A percentile compares a stretch with the other conserved stretches of the same genome.
Evolutionary conservation across 768 basidiomycete genomes (phyloP).

Genomic region (Albatrellus ellisii): DNA sequence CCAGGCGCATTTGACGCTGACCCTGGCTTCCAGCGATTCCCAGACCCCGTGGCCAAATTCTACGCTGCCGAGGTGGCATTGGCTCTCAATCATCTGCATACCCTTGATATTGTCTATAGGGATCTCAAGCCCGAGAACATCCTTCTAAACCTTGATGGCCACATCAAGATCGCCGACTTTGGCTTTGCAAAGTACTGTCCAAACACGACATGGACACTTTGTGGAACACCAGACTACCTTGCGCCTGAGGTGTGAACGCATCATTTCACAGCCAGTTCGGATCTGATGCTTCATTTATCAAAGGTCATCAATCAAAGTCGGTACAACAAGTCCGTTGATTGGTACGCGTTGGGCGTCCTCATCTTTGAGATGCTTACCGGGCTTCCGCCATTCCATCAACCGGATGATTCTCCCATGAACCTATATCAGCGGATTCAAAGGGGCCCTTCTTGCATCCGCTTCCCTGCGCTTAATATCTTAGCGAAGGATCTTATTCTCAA

Average conservation of each 20-base stretch:
- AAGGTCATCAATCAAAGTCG: slow-evolving; percentile 71
- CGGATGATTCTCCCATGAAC: slow-evolving; percentile 57
- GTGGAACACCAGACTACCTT: slow-evolving; percentile 92
- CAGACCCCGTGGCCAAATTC: slow-evolving; percentile 95
- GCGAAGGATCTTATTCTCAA: slow-evolving; percentile 86
- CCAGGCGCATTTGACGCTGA: slow-evolving; percentile 11
- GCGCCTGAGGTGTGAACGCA: slow-evolving; percentile 69
- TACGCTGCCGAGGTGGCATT: slow-evolving; percentile 93
- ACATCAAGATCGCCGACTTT: slow-evolving; percentile 95
- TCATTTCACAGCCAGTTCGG: neutral
- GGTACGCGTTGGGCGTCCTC: slow-evolving; percentile 96
- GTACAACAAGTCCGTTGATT: slow-evolving; percentile 96
- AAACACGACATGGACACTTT: slow-evolving; percentile 88
- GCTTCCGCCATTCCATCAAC: slow-evolving; percentile 87
- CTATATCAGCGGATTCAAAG: slow-evolving; percentile 87
- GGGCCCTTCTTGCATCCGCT: slow-evolving; percentile 63
- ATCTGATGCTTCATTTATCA: slow-evolving; percentile 1
- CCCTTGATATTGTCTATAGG: slow-evolving; percentile 84
- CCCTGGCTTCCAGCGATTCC: slow-evolving; percentile 55
- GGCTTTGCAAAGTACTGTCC: slow-evolving; percentile 89
- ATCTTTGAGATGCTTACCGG: slow-evolving; percentile 98
- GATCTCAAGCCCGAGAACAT: slow-evolving; percentile 98
- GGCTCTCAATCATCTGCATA: slow-evolving; percentile 83
- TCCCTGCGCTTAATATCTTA: slow-evolving; percentile 58
- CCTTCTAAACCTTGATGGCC: slow-evolving; percentile 84